phyloP scores from a whole-genome alignment of 768 basidiomycete species.

The Rhodocollybia butyracea region DNA sequence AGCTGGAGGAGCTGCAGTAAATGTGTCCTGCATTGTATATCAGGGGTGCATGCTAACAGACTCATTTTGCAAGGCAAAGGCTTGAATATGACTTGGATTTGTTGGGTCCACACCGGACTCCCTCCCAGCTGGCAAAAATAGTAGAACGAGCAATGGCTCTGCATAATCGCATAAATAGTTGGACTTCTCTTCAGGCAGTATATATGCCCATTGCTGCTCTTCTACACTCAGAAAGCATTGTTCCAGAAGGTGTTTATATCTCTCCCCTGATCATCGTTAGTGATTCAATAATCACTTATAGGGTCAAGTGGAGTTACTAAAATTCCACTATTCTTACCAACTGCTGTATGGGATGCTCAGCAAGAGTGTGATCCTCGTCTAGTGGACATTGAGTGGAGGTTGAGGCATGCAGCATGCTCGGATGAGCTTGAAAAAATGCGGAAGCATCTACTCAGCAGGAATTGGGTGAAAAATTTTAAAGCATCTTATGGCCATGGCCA shows the following conservation, averaged over 20 bases:
- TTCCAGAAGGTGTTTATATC: neutral
- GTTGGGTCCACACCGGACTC: neutral
- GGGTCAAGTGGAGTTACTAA: neutral
- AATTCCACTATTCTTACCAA: neutral
- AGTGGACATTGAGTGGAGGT: constrained; percentile 1
- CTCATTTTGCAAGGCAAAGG: too few species aligned
- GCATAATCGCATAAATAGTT: neutral
- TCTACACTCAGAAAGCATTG: neutral
- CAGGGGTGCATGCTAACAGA: neutral
- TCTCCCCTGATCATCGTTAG: neutral
- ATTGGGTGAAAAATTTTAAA: neutral
- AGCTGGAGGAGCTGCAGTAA: constrained; percentile 19
- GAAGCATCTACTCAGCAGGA: neutral
- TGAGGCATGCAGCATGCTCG: neutral
- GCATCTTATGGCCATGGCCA: neutral
- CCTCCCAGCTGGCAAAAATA: neutral
- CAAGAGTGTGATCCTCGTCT: neutral
- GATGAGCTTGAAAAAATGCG: constrained; percentile 1
- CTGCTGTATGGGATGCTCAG: neutral
- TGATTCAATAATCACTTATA: neutral
- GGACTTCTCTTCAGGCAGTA: neutral
- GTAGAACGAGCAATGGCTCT: neutral
- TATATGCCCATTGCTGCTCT: neutral
- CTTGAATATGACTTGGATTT: neutral
- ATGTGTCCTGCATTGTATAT: neutral